Conservation (phyloP, 345 rosid species). For the Conringia planisiliqua region DNA sequence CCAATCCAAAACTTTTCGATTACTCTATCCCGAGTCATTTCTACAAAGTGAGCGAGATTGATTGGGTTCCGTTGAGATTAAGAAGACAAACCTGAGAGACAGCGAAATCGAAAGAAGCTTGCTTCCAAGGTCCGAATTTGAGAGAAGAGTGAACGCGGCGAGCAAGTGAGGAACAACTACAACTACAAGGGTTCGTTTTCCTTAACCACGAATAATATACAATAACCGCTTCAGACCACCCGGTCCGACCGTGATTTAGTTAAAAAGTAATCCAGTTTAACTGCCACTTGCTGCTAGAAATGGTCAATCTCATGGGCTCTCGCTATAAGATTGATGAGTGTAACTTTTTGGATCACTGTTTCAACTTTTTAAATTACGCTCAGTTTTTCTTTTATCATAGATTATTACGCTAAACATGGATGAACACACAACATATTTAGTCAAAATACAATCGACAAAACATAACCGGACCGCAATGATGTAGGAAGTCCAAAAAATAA, state of each 20-base stretch:
- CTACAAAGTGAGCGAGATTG: neutral
- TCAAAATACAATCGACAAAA: neutral
- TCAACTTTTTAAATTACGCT: too few relatives aligned
- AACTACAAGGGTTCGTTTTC: neutral
- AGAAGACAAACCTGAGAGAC: conserved; percentile 21
- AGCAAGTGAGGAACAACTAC: neutral
- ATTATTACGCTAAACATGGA: too few relatives aligned
- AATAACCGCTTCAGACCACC: neutral
- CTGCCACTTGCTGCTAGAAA: neutral
- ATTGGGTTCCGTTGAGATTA: neutral
- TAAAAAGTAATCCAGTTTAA: neutral
- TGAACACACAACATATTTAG: neutral
- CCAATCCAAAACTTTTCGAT: neutral
- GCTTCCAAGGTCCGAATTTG: neutral
- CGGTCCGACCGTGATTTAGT: neutral
- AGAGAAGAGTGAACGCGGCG: neutral
- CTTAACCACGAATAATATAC: neutral
- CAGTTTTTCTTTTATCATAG: too few relatives aligned
- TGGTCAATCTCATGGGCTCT: neutral
- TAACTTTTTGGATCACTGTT: too few relatives aligned
- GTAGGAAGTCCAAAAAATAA: conserved; percentile 10
- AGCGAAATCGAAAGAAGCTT: neutral
- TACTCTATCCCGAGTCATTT: neutral
- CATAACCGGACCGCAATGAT: conserved; percentile 1
- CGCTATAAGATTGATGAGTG: neutral